A percentile compares a stretch with the other conserved stretches of the same genome.
These are phyloP conservation scores for Plasmodium sp. DNA, from an alignment of 169 alveolate genomes.

Conservation along the genomic window DNA sequence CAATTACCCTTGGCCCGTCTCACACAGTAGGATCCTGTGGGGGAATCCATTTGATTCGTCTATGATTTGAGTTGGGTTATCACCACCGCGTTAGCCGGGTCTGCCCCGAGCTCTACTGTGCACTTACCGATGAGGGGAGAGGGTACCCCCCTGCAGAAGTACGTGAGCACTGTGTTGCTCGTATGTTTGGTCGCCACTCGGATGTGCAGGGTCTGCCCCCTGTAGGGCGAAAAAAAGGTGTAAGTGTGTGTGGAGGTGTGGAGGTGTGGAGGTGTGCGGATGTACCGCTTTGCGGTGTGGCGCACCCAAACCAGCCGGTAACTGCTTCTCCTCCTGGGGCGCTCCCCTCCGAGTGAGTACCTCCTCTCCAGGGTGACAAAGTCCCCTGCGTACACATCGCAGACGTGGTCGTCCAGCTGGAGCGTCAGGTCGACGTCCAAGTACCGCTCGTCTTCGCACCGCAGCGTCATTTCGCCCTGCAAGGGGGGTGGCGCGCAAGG, in stretches of 20 bases:
- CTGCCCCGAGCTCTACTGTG: not conserved
- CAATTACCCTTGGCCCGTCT: not conserved
- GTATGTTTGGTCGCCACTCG: constrained; percentile 1
- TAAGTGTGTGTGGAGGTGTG: not conserved
- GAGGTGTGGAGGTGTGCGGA: too few species aligned
- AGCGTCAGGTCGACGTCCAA: constrained; percentile 15
- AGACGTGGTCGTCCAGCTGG: not conserved
- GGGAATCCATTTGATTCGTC: not conserved
- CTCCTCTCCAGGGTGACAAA: not conserved
- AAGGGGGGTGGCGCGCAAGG: not conserved
- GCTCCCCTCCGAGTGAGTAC: not conserved
- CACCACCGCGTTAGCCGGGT: not conserved
- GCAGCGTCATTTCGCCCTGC: constrained; percentile 37
- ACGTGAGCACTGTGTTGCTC: constrained; percentile 7
- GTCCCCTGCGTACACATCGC: constrained; percentile 14
- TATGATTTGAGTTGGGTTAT: not conserved
- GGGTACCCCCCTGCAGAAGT: constrained; percentile 9
- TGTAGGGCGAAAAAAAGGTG: not conserved
- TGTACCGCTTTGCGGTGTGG: not conserved
- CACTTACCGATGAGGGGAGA: constrained; percentile 18
- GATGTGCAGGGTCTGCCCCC: not conserved
- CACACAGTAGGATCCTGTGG: constrained; percentile 19
- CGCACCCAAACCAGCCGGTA: not conserved
- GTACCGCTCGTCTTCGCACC: constrained; percentile 5
- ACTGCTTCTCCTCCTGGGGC: not conserved